phyloP scores from a whole-genome alignment of 2,329 filamentous ascomycete genomes.

The Teratosphaeria nubilosa region DNA sequence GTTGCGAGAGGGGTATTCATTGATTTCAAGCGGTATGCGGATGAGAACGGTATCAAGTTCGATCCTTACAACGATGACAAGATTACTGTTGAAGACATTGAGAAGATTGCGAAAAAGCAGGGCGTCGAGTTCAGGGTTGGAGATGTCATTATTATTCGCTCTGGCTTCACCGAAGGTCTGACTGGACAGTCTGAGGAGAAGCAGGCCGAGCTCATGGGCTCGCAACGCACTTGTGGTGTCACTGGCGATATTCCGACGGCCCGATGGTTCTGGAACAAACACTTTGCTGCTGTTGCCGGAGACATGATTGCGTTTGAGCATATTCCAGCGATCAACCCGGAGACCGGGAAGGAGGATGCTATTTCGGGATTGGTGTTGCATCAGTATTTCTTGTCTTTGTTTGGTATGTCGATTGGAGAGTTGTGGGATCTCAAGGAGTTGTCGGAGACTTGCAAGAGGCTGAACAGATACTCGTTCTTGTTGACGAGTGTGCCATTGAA shows the following conservation, averaged over 20 bases:
- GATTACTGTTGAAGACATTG: constrained; percentile 37
- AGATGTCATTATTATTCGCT: constrained; percentile 49
- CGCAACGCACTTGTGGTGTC: constrained; percentile 28
- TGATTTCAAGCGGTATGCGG: constrained; percentile 50
- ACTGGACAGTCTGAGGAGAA: constrained; percentile 28
- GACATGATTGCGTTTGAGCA: constrained; percentile 46
- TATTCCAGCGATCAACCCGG: constrained; percentile 20
- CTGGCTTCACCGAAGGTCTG: constrained; percentile 41
- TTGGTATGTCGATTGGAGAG: constrained; percentile 37
- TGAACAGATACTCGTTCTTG: constrained; percentile 34
- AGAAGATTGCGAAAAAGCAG: constrained; percentile 36
- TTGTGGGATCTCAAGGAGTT: constrained; percentile 36
- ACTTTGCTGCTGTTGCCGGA: constrained; percentile 47
- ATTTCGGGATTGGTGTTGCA: constrained; percentile 25
- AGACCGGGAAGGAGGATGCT: constrained; percentile 15
- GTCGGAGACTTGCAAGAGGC: constrained; percentile 27
- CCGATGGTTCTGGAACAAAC: constrained; percentile 49
- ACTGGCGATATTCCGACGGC: constrained; percentile 40
- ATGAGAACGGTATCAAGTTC: constrained; percentile 44
- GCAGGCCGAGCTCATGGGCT: constrained; percentile 32
- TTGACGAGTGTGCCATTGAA: constrained; percentile 36
- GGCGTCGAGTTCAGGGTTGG: constrained; percentile 36
- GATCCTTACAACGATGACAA: constrained; percentile 41
- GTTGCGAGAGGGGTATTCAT: constrained; percentile 48
- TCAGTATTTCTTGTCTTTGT: constrained; percentile 31